Evolutionary conservation across 2,329 filamentous ascomycete species (phyloP).

Genomic region (Dryadomyces quercivorus): DNA sequence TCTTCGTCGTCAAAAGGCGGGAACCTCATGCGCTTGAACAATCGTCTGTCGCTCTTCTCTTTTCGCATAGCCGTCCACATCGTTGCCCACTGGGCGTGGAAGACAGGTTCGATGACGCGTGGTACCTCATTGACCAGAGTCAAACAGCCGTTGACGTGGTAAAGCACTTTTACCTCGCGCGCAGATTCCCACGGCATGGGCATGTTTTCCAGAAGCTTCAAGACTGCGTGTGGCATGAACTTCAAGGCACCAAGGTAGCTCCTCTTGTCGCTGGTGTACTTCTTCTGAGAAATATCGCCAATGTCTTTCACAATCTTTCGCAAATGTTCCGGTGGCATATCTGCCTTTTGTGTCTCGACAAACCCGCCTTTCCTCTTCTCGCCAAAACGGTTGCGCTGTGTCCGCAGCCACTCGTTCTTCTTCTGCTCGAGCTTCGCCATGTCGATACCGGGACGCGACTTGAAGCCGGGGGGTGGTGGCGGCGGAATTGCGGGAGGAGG

Average conservation of each 20-base stretch:
- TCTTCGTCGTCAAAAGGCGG: constrained; percentile 98
- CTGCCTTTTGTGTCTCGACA: constrained; percentile 94
- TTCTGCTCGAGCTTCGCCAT: constrained; percentile 94
- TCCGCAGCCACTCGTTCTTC: constrained; percentile 96
- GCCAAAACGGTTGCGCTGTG: constrained; percentile 82
- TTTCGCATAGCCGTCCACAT: constrained; percentile 99
- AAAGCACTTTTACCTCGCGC: constrained; percentile 92
- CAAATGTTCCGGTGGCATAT: constrained; percentile 96
- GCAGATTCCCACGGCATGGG: constrained; percentile 99
- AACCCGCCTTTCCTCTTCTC: constrained; percentile 96
- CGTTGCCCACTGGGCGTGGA: constrained; percentile 96
- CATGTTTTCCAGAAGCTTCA: constrained; percentile 98
- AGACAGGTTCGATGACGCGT: constrained; percentile 92
- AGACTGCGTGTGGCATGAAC: constrained; percentile 97
- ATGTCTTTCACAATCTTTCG: constrained; percentile 98
- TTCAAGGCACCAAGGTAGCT: constrained; percentile 95
- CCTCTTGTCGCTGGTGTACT: constrained; percentile 96
- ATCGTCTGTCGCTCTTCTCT: constrained; percentile 87
- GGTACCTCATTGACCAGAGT: constrained; percentile 95
- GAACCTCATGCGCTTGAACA: constrained; percentile 99
- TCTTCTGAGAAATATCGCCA: constrained; percentile 97
- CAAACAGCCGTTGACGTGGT: constrained; percentile 95
- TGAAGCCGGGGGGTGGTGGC: constrained; percentile 77
- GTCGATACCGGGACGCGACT: constrained; percentile 68
- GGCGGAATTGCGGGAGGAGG: constrained; percentile 44